These are phyloP conservation scores for Starmerella asiatica DNA, from an alignment of 805 yeast genomes.

Conservation along the genomic window DNA sequence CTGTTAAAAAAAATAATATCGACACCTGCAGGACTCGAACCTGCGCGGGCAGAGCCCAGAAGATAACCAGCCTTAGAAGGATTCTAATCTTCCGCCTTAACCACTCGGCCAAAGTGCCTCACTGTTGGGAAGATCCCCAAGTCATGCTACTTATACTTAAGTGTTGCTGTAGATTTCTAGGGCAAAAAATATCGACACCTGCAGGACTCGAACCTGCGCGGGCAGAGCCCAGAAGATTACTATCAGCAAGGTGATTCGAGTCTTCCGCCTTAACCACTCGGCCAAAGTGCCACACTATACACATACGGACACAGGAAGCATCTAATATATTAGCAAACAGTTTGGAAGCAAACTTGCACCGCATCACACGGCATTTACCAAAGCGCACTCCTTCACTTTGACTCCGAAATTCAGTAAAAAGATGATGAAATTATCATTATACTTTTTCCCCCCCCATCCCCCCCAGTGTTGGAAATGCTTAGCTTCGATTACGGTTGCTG, in stretches of 20 bases:
- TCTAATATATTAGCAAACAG: too few species aligned
- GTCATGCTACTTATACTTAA: neutral
- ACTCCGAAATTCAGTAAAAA: too few species aligned
- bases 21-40: conserved; percentile 22
- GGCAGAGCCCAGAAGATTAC: conserved; percentile 23
- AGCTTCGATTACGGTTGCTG: too few species aligned
- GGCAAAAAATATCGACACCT: conserved; percentile 19
- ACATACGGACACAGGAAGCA: too few species aligned
- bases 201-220: conserved; percentile 25
- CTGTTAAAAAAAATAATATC: conserved; percentile 8
- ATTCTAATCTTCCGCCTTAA: conserved; percentile 21
- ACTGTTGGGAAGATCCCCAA: neutral
- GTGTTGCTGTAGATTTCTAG: neutral
- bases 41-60: conserved; percentile 22
- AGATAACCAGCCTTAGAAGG: conserved; percentile 11
- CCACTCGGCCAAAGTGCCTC: conserved; percentile 22
- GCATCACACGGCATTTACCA: too few species aligned
- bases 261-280: conserved; percentile 24
- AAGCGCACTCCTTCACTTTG: too few species aligned
- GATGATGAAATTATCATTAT: too few species aligned
- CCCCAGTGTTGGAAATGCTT: too few species aligned
- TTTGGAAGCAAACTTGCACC: too few species aligned
- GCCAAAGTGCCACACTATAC: conserved; percentile 19
- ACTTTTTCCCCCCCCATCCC: too few species aligned
- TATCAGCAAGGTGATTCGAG: conserved; percentile 15